Evolutionary conservation across 2,329 filamentous ascomycete species (phyloP), one percentile per base, ranked within the genome.

Genomic region (Myriosclerotinia scirpicola): DNA sequence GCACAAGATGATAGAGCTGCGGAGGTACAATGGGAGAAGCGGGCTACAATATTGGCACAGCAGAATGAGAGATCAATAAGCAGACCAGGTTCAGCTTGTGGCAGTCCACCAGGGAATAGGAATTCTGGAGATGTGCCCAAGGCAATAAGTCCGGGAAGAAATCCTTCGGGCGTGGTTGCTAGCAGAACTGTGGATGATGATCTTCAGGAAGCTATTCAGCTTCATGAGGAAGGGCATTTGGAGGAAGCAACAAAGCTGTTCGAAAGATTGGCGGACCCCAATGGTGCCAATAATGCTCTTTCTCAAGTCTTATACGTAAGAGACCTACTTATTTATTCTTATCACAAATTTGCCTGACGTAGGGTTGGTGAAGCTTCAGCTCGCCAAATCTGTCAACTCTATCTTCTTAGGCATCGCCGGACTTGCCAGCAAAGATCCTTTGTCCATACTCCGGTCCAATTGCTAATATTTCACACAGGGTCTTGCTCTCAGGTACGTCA

Each of bases 161-260:
- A 53, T 55, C 56, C 68, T 48, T 68, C 69, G 63, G 66, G 69
- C n/a, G 64, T 70, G 55, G 80, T 85, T 46, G 83, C 81, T 64
- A 82, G 81, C 58, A 81, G 84, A 75, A 79, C 79, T 67, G 83
- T 84, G 64, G 86, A 89, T 76, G 83, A 85, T 67, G 88, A 91
- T 78, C 97, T 99, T 67, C 94, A 97, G 79, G 89, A 96, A 79
- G 95, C 95, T n/a, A 99, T 99, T 76, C 85, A 90, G 69, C 82
- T 98, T 70, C 95, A 99, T 77, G 95, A 99, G 79, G 84, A 82
- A 56, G 94, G 94, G 67, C 85, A 95, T 68, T 83, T 97, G 66
- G 86, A 87, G 74, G 80, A 83, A 74, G 95, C 93, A 64, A 97
- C 95, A n/a, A 81, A 82, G 63, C 86, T 98, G 79, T 99, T 99